phyloP scores from a whole-genome alignment of 768 basidiomycete species.

The Suillus brevipes region DNA sequence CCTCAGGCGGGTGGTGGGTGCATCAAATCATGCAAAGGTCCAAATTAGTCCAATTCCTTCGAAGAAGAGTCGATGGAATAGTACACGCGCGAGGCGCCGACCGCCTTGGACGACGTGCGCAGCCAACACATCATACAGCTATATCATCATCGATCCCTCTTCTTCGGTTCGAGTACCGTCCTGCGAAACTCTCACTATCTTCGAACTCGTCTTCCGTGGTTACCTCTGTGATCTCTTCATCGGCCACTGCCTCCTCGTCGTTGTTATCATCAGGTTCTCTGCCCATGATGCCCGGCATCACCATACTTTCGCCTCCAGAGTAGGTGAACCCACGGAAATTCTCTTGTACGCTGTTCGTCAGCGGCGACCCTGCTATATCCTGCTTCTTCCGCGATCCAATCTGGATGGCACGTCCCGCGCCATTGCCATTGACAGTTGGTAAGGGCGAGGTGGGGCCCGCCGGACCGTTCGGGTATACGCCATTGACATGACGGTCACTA shows the following conservation, averaged over 20 bases:
- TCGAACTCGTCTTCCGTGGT: slow-evolving; percentile 80
- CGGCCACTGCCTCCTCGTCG: slow-evolving; percentile 47
- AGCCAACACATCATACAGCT: slow-evolving; percentile 25
- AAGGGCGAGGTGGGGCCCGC: background rate
- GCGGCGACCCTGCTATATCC: slow-evolving; percentile 55
- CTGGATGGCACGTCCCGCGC: slow-evolving; percentile 42
- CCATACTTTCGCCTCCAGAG: slow-evolving; percentile 70
- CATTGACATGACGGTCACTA: slow-evolving; percentile 42
- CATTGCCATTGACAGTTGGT: slow-evolving; percentile 19
- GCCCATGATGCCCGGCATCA: slow-evolving; percentile 42
- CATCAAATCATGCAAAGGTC: slow-evolving; percentile 19
- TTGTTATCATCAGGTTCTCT: slow-evolving; percentile 29
- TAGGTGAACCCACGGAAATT: slow-evolving; percentile 96
- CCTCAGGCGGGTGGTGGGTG: background rate
- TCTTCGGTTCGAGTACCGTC: slow-evolving; percentile 67
- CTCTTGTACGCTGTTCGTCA: slow-evolving; percentile 93
- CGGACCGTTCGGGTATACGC: slow-evolving; percentile 15
- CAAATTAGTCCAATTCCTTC: slow-evolving; percentile 20
- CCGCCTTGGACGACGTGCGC: background rate
- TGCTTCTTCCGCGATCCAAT: slow-evolving; percentile 51
- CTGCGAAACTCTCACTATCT: slow-evolving; percentile 61
- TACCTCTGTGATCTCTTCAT: slow-evolving; percentile 47
- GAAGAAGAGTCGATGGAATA: background rate
- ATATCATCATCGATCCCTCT: slow-evolving; percentile 40
- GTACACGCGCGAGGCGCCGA: background rate